These are phyloP conservation scores for Dendrobium officinale DNA, from an alignment of 106 monocot species.

Conservation along the genomic window DNA sequence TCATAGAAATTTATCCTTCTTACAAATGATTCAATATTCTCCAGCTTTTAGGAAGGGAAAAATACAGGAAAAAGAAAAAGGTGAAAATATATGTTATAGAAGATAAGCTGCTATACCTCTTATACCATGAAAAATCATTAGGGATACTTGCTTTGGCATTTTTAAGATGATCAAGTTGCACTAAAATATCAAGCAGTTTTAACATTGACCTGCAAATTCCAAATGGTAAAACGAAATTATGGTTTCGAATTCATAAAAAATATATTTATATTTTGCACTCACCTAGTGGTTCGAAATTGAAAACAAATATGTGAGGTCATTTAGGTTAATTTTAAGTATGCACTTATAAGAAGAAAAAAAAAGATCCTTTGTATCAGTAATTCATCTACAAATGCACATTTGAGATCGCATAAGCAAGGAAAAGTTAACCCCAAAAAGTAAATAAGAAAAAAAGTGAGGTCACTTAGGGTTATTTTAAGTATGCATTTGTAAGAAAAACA, in stretches of 20 bases:
- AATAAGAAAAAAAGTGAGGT: too few relatives aligned
- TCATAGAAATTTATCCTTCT: not conserved
- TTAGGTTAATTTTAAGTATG: too few relatives aligned
- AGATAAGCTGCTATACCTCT: slow-evolving; percentile 48
- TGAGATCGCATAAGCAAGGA: too few relatives aligned
- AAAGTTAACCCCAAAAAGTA: too few relatives aligned
- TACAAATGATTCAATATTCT: not conserved
- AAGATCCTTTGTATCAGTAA: too few relatives aligned
- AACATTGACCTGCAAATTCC: slow-evolving; percentile 69
- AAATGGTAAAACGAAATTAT: slow-evolving; percentile 1
- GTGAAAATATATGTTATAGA: not conserved
- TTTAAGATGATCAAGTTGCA: slow-evolving; percentile 99
- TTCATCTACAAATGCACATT: too few relatives aligned
- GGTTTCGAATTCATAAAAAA: not conserved
- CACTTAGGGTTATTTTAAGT: too few relatives aligned
- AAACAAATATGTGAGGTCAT: not conserved
- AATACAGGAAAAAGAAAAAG: not conserved
- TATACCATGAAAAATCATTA: slow-evolving; percentile 99
- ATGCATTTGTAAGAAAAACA: too few relatives aligned
- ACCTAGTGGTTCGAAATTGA: not conserved
- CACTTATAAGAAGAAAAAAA: too few relatives aligned
- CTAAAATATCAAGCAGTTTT: slow-evolving; percentile 89
- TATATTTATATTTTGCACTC: not conserved
- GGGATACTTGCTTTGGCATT: slow-evolving; percentile 99
- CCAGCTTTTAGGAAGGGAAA: not conserved